These are phyloP conservation scores for Fusarium nurragi DNA, from an alignment of 2,329 filamentous ascomycete genomes.

Conservation along the genomic window DNA sequence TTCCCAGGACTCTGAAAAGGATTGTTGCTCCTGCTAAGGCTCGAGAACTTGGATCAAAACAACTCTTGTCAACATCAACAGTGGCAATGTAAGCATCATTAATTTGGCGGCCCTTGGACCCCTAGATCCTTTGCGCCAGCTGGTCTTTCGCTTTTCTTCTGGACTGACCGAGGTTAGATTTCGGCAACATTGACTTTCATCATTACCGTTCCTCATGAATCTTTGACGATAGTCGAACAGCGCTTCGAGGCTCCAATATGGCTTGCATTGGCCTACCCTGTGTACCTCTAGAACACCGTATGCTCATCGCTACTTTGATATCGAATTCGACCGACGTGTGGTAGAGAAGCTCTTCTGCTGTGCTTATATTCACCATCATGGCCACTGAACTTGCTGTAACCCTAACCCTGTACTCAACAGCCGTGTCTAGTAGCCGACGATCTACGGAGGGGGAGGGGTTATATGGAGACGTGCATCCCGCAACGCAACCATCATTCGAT, in stretches of 20 bases:
- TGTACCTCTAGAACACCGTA: background rate
- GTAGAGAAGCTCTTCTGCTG: background rate
- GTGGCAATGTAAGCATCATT: slow-evolving; percentile 13
- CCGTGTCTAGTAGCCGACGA: slow-evolving; percentile 43
- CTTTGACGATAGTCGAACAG: background rate
- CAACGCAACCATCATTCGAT: slow-evolving; percentile 38
- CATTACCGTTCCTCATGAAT: background rate
- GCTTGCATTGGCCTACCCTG: background rate
- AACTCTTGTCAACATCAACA: slow-evolving; percentile 10
- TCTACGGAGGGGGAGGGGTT: slow-evolving; percentile 41
- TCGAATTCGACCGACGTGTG: background rate
- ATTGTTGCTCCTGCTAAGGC: slow-evolving; percentile 7
- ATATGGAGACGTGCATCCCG: slow-evolving; percentile 30
- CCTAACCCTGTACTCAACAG: slow-evolving; percentile 37
- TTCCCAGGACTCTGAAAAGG: slow-evolving; percentile 9
- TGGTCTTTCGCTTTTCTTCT: background rate
- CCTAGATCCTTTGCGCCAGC: background rate
- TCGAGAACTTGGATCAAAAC: slow-evolving; percentile 14
- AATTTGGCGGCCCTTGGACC: background rate
- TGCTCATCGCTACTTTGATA: background rate
- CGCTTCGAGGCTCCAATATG: background rate
- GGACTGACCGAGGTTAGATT: background rate
- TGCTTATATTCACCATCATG: background rate
- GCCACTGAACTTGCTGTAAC: background rate
- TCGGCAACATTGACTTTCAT: background rate